A percentile compares a stretch with the other conserved stretches of the same genome.
phyloP scores from a whole-genome alignment of 352 stramenopile species.

The Halophytophthora batemanensis region DNA sequence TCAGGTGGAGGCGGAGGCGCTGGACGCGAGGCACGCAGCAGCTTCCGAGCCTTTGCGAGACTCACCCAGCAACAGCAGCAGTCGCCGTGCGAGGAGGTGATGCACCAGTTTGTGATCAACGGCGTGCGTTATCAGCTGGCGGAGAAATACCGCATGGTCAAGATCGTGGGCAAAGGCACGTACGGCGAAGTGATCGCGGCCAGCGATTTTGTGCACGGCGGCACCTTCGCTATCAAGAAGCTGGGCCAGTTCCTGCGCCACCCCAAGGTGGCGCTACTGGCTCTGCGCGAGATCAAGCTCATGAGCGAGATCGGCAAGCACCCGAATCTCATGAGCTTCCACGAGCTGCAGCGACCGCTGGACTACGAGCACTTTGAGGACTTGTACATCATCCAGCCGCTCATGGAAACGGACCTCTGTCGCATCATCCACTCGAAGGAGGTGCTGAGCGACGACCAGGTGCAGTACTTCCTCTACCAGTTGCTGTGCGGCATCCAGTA shows the following conservation, averaged over 20 bases:
- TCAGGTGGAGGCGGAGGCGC: slow-evolving; percentile 7
- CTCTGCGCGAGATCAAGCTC: slow-evolving; percentile 85
- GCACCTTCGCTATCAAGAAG: slow-evolving; percentile 90
- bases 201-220: slow-evolving; percentile 80
- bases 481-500: slow-evolving; percentile 94
- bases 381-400: slow-evolving; percentile 96
- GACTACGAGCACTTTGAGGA: slow-evolving; percentile 93
- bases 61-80: slow-evolving; percentile 22
- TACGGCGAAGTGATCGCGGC: slow-evolving; percentile 89
- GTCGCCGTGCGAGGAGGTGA: slow-evolving; percentile 49
- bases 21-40: too few species aligned
- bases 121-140: slow-evolving; percentile 82
- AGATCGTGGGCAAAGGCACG: slow-evolving; percentile 86
- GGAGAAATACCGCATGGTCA: slow-evolving; percentile 89
- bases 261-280: slow-evolving; percentile 80
- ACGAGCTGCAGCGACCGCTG: slow-evolving; percentile 79
- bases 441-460: slow-evolving; percentile 92
- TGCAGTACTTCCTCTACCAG: slow-evolving; percentile 97
- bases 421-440: slow-evolving; percentile 86
- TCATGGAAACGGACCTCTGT: slow-evolving; percentile 98
- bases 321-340: slow-evolving; percentile 76
- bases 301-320: slow-evolving; percentile 83
- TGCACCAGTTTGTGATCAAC: slow-evolving; percentile 89
- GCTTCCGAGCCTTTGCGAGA: slow-evolving; percentile 48
- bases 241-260: slow-evolving; percentile 81